phyloP scores from a whole-genome alignment of 2,329 filamentous ascomycete species.

The Samsoniella hepiali region DNA sequence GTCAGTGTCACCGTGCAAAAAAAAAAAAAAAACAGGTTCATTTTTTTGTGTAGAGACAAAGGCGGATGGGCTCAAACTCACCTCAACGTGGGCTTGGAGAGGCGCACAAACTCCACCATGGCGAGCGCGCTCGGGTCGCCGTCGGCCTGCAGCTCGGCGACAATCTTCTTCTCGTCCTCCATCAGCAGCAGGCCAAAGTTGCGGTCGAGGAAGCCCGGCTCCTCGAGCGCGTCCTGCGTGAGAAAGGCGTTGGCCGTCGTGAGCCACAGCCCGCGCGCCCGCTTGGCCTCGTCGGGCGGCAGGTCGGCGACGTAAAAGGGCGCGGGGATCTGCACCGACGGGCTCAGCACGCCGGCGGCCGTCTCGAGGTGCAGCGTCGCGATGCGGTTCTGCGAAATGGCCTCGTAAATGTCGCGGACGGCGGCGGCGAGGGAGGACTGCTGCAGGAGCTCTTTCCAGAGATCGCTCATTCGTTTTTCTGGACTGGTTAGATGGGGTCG shows the following conservation, averaged over 20 bases:
- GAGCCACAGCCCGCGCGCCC: slow-evolving; percentile 72
- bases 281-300: slow-evolving; percentile 62
- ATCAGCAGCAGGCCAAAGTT: slow-evolving; percentile 85
- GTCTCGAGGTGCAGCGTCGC: slow-evolving; percentile 76
- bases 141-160: slow-evolving; percentile 72
- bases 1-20: neutral
- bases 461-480: slow-evolving; percentile 58
- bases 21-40: no score
- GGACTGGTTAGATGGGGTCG: slow-evolving; percentile 13
- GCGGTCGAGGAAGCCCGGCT: slow-evolving; percentile 70
- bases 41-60: no score
- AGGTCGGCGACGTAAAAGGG: slow-evolving; percentile 71
- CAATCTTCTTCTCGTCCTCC: slow-evolving; percentile 72
- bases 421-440: slow-evolving; percentile 77
- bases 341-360: slow-evolving; percentile 53
- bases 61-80: slow-evolving; percentile 27
- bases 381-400: slow-evolving; percentile 80
- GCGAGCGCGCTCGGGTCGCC: slow-evolving; percentile 71
- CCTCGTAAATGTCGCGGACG: slow-evolving; percentile 76
- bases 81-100: slow-evolving; percentile 67
- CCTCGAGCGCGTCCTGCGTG: slow-evolving; percentile 64
- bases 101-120: slow-evolving; percentile 77
- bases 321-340: slow-evolving; percentile 62
- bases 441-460: slow-evolving; percentile 69
- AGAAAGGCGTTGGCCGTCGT: slow-evolving; percentile 79